Evolutionary conservation across 1,284 basidiomycete species (phyloP), one percentile per base, ranked within the genome.

Genomic region (Sporisorium exsertum): DNA sequence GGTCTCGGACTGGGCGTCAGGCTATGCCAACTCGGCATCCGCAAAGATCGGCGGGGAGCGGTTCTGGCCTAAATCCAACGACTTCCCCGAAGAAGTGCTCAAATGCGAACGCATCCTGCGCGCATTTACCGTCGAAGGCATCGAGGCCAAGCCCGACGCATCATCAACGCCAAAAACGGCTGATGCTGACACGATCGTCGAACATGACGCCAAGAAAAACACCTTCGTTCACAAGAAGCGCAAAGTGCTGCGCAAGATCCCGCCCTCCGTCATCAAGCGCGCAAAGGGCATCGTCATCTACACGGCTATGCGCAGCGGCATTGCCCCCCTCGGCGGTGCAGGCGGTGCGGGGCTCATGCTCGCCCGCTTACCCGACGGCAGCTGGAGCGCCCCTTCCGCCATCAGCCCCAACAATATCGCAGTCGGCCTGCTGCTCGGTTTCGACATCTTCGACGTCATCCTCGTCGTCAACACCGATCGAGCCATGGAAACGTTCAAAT

Each of bases 281-380:
- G 88, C 88, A 2, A 78, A 80, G 27, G 83, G 83, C 7, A 78
- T 84, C 52, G 87, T 87, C 27, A 88, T 89, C 75, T 89, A 88
- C 77, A 88, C 88, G 0, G 84, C 85, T 9, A 88, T 89, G 84
- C 57, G 87, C 10, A 79, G 83, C 10, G 89, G 88, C 0, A 86
- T 89, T 13, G 87, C 88, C 0, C 88, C 88, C 0, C 86, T 89
- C 15, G 88, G 88, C 12, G 88, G 89, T 0, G 87, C 88, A 0
- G 88, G 88, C 40, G 89, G 88, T 0, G 79, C 86, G 0, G 89
- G 89, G 0, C 60, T 84, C 9, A 77, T 84, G 56, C 37, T 84
- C 8, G 82, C 80, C 0, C 63, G 83, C 2, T 51, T 84, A 13
- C 77, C 81, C 9, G 82, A 84, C 35, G 82, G 82, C 3, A 64